These are phyloP conservation scores for Rhodotorula babjevae DNA, from an alignment of 768 basidiomycete species.

Conservation along the genomic window DNA sequence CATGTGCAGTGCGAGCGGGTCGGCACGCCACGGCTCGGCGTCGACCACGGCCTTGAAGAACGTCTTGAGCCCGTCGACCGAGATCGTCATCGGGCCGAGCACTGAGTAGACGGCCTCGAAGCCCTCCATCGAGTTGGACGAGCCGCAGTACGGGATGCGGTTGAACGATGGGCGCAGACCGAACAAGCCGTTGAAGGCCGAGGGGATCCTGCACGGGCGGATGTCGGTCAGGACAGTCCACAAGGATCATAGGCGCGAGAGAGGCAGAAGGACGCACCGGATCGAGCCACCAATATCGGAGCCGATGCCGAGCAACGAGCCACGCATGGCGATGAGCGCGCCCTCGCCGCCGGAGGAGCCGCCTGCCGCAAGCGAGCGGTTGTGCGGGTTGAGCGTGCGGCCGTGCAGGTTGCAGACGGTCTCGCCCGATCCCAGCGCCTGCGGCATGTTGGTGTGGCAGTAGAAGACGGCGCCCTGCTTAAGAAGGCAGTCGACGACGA, in stretches of 20 bases:
- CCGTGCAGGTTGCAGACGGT: constrained; percentile 52
- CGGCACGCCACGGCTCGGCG: constrained; percentile 62
- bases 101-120: constrained; percentile 68
- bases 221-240: too few species aligned
- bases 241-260: too few species aligned
- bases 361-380: constrained; percentile 42
- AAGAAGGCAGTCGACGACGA: constrained; percentile 59
- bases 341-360: constrained; percentile 45
- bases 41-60: constrained; percentile 65
- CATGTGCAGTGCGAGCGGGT: constrained; percentile 59
- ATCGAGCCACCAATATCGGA: constrained; percentile 55
- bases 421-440: constrained; percentile 48
- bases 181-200: constrained; percentile 66
- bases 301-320: constrained; percentile 42
- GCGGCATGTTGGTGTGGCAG: constrained; percentile 41
- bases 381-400: constrained; percentile 44
- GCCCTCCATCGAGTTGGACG: constrained; percentile 60
- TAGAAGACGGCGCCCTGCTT: constrained; percentile 52
- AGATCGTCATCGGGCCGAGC: constrained; percentile 64
- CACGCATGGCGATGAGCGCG: constrained; percentile 42
- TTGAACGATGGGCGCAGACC: constrained; percentile 65
- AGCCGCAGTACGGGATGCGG: constrained; percentile 63
- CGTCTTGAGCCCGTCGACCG: constrained; percentile 58
- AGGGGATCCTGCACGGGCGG: too few species aligned
- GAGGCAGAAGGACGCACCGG: constrained; percentile 42